Conservation (phyloP, 1,284 basidiomycete genomes). For the Marasmius oreades region DNA sequence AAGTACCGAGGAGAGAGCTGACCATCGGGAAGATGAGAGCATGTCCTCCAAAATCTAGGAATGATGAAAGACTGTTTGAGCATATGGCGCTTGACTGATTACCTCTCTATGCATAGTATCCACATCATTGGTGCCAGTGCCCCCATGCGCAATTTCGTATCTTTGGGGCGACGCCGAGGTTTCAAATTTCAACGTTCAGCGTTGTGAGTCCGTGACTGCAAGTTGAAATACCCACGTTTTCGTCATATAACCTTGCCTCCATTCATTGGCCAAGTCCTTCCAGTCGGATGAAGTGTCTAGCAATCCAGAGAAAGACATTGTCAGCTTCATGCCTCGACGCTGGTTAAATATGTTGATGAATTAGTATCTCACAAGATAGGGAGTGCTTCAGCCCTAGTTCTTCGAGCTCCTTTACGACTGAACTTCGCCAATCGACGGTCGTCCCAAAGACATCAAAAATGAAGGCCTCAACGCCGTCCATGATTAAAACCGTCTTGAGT, state of each 20-base stretch:
- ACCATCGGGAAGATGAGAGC: conserved; percentile 45
- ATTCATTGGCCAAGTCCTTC: conserved; percentile 49
- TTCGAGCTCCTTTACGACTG: conserved; percentile 41
- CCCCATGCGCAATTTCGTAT: conserved; percentile 40
- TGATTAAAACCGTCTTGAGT: neutral
- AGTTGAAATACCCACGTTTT: conserved; percentile 37
- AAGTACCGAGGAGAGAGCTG: conserved; percentile 38
- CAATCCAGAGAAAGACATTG: too few species aligned
- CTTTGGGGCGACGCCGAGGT: conserved; percentile 18
- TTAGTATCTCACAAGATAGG: conserved; percentile 11
- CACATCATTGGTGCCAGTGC: conserved; percentile 44
- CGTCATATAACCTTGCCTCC: conserved; percentile 48
- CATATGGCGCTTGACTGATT: neutral
- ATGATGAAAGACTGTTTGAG: neutral
- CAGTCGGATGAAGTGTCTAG: conserved; percentile 32
- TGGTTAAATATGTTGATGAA: too few species aligned
- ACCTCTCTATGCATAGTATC: conserved; percentile 59
- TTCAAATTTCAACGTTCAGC: neutral
- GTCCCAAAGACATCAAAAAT: conserved; percentile 68
- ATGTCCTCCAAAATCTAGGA: conserved; percentile 53
- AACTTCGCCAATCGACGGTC: conserved; percentile 56
- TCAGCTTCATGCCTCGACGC: too few species aligned
- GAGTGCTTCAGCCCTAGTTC: conserved; percentile 26
- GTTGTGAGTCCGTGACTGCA: neutral
- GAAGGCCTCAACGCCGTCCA: conserved; percentile 44